phyloP scores from a whole-genome alignment of 805 yeast genomes.

The Tetrapisispora pingtungensis region DNA sequence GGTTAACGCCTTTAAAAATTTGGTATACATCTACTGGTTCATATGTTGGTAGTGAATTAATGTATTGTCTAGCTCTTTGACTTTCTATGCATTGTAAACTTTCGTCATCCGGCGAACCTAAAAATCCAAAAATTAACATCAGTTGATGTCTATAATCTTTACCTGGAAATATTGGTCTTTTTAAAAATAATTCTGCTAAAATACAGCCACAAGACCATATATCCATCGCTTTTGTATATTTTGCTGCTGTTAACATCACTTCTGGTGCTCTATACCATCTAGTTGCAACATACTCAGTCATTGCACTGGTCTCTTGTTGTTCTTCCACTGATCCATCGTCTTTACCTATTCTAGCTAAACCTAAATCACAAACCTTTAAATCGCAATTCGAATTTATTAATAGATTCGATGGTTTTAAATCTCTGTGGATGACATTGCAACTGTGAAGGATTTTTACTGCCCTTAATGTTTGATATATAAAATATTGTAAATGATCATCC shows the following conservation, averaged over 20 bases:
- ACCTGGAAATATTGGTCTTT: conserved; percentile 87
- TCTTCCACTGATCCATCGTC: conserved; percentile 23
- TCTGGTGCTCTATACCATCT: conserved; percentile 98
- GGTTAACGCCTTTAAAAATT: conserved; percentile 43
- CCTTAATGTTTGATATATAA: conserved; percentile 80
- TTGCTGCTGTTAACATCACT: conserved; percentile 88
- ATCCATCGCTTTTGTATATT: conserved; percentile 90
- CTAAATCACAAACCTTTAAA: conserved; percentile 88
- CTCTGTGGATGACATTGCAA: conserved; percentile 91
- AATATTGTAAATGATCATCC: conserved; percentile 92
- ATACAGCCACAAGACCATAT: conserved; percentile 97
- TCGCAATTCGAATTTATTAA: conserved; percentile 88
- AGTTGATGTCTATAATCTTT: conserved; percentile 88
- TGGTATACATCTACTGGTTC: conserved; percentile 12
- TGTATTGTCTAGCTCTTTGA: conserved; percentile 80
- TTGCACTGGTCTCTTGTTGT: conserved; percentile 25
- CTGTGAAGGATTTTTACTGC: conserved; percentile 87
- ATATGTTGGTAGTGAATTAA: conserved; percentile 64
- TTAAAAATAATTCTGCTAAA: conserved; percentile 78
- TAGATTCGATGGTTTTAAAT: conserved; percentile 81
- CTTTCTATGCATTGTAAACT: conserved; percentile 68
- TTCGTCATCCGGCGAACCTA: conserved; percentile 81
- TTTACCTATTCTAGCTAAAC: conserved; percentile 49
- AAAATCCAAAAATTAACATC: conserved; percentile 68
- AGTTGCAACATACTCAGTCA: conserved; percentile 97